Conservation (phyloP, 192 early-diverging fungal genomes). For the Linnemannia schmuckeri region DNA sequence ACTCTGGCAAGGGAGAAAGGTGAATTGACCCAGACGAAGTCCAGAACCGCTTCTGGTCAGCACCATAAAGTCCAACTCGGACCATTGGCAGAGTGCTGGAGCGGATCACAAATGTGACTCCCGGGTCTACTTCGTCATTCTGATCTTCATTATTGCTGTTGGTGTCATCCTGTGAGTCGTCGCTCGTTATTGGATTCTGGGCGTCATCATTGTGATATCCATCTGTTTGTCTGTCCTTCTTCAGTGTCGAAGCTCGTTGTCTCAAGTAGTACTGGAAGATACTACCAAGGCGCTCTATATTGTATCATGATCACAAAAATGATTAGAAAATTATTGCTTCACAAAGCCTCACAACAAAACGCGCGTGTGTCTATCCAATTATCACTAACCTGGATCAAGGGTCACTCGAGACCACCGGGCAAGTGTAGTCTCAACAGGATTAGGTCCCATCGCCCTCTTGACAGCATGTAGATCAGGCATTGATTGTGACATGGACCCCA, state of each 20-base stretch:
- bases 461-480: not conserved
- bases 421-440: conserved; percentile 1
- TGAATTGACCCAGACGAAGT: conserved; percentile 33
- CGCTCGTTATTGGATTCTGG: not conserved
- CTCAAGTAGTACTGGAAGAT: conserved; percentile 29
- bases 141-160: not conserved
- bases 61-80: conserved; percentile 38
- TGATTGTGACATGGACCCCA: not conserved
- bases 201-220: not conserved
- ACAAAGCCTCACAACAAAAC: not conserved
- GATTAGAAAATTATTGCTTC: not conserved
- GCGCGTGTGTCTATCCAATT: not conserved
- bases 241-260: not conserved
- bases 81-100: conserved; percentile 25
- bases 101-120: conserved; percentile 23
- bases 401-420: not conserved
- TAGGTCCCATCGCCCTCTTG: not conserved
- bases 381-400: conserved; percentile 21
- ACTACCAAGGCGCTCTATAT: conserved; percentile 20
- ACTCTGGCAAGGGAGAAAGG: not conserved
- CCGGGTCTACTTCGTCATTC: not conserved
- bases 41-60: conserved; percentile 38
- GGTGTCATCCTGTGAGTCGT: not conserved
- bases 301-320: not conserved
- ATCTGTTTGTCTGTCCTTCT: not conserved